Evolutionary conservation across 495 filamentous ascomycete genomes (phyloP), one percentile per base, ranked within the genome.

Genomic region (Niebla homalea): DNA sequence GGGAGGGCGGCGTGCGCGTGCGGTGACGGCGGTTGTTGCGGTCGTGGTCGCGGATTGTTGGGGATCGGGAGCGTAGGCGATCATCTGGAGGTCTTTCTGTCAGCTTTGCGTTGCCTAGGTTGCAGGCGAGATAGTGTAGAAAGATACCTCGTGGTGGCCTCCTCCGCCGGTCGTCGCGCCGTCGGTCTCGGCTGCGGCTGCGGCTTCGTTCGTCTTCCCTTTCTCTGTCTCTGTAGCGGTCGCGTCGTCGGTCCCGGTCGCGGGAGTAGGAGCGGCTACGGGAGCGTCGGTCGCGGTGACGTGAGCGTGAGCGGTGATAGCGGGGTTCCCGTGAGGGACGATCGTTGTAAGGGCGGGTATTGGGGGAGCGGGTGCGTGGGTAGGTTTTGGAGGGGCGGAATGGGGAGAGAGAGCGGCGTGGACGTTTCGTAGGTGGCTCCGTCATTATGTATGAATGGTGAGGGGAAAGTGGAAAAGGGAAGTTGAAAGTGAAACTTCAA

Each of bases 341-440:
- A 16, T 35, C 45, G 21, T 48, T 35, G 36, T 48, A 22, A 15
- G 19, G 16, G 4, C 25, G 45, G n/a, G 42, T 26, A 16, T 48
- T 48, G n/a, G 45, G 16, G 29, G n/a, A 66, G 38, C 63, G 65
- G 41, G 78, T 74, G 72, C 72, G 76, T 72, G 74, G 78, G 15
- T 67, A 56, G 6, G 71, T 63, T 58, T 71, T 78, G 16, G 66
- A 66, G 29, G 29, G 29, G 29, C 29, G 29, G 1, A 0, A 11
- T 5, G 29, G 29, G 6, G 29, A 32, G 29, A 32, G 29, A 12
- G 29, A 32, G 16, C 72, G 68, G 46, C 73, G 71, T 29, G 73
- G 62, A 36, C 76, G 75, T 56, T 79, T 78, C 36, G 71, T 57
- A 42, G 73, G 71, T 21, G 72, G 76, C 46, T 78, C 76, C 14